Evolutionary conservation across 2,329 filamentous ascomycete genomes (phyloP).

Genomic region (Fusarium decemcellulare): DNA sequence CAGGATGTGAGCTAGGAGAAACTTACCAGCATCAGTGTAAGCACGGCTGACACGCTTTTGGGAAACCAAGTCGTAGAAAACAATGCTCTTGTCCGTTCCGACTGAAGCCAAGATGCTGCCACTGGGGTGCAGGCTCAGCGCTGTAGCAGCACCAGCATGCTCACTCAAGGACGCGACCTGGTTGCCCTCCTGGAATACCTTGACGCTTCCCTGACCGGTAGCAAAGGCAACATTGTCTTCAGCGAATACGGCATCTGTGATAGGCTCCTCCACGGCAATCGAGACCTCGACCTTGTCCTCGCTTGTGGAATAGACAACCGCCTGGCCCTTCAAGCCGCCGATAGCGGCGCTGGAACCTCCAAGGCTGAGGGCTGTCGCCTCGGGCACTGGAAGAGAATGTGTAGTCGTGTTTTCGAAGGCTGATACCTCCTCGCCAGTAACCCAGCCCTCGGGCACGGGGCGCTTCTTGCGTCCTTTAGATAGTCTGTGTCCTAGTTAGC

Average conservation of each 20-base stretch:
- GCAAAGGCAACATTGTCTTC: slow-evolving; percentile 79
- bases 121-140: slow-evolving; percentile 85
- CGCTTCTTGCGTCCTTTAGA: slow-evolving; percentile 93
- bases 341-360: slow-evolving; percentile 78
- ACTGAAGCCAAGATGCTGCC: slow-evolving; percentile 88
- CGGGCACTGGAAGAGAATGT: slow-evolving; percentile 62
- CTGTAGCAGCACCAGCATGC: slow-evolving; percentile 86
- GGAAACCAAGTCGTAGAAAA: slow-evolving; percentile 84
- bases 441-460: slow-evolving; percentile 87
- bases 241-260: slow-evolving; percentile 77
- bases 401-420: slow-evolving; percentile 61
- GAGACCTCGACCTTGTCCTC: slow-evolving; percentile 77
- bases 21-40: slow-evolving; percentile 84
- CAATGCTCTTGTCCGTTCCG: slow-evolving; percentile 91
- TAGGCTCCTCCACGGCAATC: slow-evolving; percentile 75
- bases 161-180: slow-evolving; percentile 80
- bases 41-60: slow-evolving; percentile 82
- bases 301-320: slow-evolving; percentile 81
- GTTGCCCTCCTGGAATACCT: slow-evolving; percentile 81
- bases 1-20: not conserved
- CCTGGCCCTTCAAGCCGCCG: slow-evolving; percentile 80
- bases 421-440: slow-evolving; percentile 78
- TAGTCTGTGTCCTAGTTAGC: slow-evolving; percentile 68
- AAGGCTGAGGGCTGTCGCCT: slow-evolving; percentile 64
- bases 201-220: slow-evolving; percentile 82